phyloP scores from a whole-genome alignment of 2,329 filamentous ascomycete genomes.

The Fusarium domesticum region DNA sequence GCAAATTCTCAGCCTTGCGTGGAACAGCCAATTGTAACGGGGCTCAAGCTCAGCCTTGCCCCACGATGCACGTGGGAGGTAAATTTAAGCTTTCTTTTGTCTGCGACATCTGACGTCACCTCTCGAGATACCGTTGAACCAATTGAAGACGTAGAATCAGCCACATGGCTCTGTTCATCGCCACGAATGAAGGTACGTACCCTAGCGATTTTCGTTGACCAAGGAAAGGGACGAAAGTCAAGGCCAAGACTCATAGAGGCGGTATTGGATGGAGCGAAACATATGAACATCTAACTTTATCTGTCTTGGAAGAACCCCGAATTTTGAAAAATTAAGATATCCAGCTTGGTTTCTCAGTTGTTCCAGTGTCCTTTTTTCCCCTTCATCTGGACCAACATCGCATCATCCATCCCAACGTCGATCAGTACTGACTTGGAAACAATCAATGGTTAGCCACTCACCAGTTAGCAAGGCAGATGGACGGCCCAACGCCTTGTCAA shows the following conservation, averaged over 20 bases:
- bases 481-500: background rate
- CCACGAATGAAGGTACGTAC: background rate
- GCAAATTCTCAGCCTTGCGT: constrained; percentile 19
- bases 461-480: background rate
- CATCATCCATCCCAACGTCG: background rate
- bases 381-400: background rate
- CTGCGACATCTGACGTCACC: constrained; percentile 28
- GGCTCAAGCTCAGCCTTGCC: constrained; percentile 19
- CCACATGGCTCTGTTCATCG: constrained; percentile 18
- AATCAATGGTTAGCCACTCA: constrained; percentile 1
- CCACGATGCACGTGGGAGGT: constrained; percentile 22
- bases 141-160: constrained; percentile 16
- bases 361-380: background rate
- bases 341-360: background rate
- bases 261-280: no score
- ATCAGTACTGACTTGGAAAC: background rate
- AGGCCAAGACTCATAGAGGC: no score
- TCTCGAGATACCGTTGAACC: constrained; percentile 16
- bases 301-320: background rate
- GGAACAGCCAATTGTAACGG: background rate
- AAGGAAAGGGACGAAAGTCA: background rate
- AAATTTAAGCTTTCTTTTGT: background rate
- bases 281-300: no score
- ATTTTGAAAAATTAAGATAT: background rate
- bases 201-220: background rate